Evolutionary conservation across 768 basidiomycete genomes (phyloP).

Genomic region (Podaxis carcinomalis): DNA sequence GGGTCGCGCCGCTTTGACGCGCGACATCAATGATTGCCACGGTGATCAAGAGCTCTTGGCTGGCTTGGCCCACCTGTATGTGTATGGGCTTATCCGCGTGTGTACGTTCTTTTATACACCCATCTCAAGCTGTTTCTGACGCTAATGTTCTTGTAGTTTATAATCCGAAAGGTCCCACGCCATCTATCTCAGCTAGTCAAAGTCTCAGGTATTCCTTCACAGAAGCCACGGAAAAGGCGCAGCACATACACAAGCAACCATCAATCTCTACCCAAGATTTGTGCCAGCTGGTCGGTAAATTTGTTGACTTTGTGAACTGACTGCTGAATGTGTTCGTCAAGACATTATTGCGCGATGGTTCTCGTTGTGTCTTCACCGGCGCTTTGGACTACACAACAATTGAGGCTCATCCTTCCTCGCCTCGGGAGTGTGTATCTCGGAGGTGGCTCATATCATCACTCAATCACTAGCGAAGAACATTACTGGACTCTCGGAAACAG

Average conservation of each 20-base stretch:
- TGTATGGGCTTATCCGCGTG: slow-evolving; percentile 5
- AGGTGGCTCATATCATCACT: slow-evolving; percentile 8
- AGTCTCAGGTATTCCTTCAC: background rate
- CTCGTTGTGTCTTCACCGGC: no score
- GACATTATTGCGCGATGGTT: no score
- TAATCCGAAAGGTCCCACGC: slow-evolving; percentile 5
- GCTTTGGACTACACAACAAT: no score
- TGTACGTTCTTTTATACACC: background rate
- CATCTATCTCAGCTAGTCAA: slow-evolving; percentile 1
- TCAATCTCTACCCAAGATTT: background rate
- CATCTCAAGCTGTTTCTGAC: background rate
- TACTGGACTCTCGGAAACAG: background rate
- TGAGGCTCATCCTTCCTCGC: background rate
- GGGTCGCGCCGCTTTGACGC: background rate
- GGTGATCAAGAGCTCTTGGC: slow-evolving; percentile 7
- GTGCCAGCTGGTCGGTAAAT: background rate
- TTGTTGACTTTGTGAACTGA: no score
- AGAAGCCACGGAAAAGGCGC: background rate
- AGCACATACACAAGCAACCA: background rate
- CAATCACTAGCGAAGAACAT: slow-evolving; percentile 3
- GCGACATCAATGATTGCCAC: slow-evolving; percentile 1
- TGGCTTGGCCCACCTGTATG: slow-evolving; percentile 8
- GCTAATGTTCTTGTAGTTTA: slow-evolving; percentile 1
- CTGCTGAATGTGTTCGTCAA: no score
- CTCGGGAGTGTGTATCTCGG: background rate